Base-by-base conservation (phyloP, 768 basidiomycete genomes). In the Cyathus striatus region DNA sequence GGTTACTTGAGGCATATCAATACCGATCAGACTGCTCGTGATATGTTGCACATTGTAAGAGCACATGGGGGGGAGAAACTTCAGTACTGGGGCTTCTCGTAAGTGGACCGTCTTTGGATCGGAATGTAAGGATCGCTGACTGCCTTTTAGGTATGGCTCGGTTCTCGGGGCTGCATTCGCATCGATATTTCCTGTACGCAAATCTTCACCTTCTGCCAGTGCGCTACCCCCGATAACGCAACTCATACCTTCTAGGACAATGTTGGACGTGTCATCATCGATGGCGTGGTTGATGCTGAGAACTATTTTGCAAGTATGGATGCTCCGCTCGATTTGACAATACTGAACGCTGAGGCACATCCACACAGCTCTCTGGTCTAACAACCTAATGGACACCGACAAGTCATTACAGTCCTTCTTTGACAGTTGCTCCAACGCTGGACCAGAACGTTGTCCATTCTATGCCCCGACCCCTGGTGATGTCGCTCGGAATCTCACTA, bases 281-380 rank as follows among this genome's bases (percentile, higher is more conserved):
- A 72, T 36, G 68, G 68, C 16, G 67, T 70, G n/a, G 58, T 63
- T 17, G 69, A 71, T 33, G 50, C 63, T 1, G 64, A 69, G 23
- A 52, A 69, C 37, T 71, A 69, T 43, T 73, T 64, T 41, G 47
- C 58, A 10, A 57, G 69, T 67, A 45, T 27, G 56, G 20, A 20
- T 20, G 14, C 12, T n/a, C n/a, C n/a, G n/a, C n/a, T n/a, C n/a
- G n/a, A n/a, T n/a, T n/a, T n/a, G n/a, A n/a, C n/a, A n/a, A n/a
- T n/a, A n/a, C n/a, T n/a, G n/a, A n/a, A n/a, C n/a, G n/a, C n/a
- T n/a, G n/a, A n/a, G n/a, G n/a, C n/a, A n/a, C n/a, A n/a, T n/a
- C n/a, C 7, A 21, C 23, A 5, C 48, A 68, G 70, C 60, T 2
- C 43, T 55, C 12, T 65, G 65, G 65, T 56, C 56, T 4, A 61